Evolutionary conservation across 1,284 basidiomycete species (phyloP), one percentile per base, ranked within the genome.

Genomic region (Sanghuangporus weigelae): DNA sequence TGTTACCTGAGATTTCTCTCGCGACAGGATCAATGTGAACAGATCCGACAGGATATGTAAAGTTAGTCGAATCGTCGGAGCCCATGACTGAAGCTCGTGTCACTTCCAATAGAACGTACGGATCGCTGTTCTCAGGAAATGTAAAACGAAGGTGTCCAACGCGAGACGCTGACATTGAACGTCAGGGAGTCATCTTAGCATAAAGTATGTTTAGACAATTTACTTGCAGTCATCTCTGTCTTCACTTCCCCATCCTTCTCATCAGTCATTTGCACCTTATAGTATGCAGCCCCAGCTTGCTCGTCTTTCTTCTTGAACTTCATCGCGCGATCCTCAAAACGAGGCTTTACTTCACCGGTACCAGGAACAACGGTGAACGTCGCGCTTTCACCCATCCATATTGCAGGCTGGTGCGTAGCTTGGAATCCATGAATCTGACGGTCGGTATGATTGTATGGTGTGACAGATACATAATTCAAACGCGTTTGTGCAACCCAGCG

Each of bases 351-450:
- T 1, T 67, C 57, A 12, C 83, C 82, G 2, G 78, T 72, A 6
- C 91, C 90, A 3, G 89, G 86, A 11, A 82, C 81, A 31, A 95
- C 76, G 14, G 84, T 78, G 5, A 84, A 81, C 35, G 83, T 84
- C 0, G 84, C 91, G 66, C 86, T 90, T 71, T 93, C 90, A 39
- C 91, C 92, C 92, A 95, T 94, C 92, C 92, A 94, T 51, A 94
- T 93, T 0, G 92, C 92, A 0, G 92, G 92, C 70, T 93, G 91
- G 64, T 91, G 86, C 0, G 91, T 93, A 11, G 83, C 88, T 63
- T 88, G 84, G 69, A 93, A 92, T 0, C 91, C 91, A 69, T 90
- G 85, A 1, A 93, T 81, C 5, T 72, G 73, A 1, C 75, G 77
- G 65, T 82, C 83, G 0, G 87, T 88, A 73, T 85, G 81, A 72